phyloP scores from a whole-genome alignment of 1,139 yeast species.

The Scheffersomyces lignicola region DNA sequence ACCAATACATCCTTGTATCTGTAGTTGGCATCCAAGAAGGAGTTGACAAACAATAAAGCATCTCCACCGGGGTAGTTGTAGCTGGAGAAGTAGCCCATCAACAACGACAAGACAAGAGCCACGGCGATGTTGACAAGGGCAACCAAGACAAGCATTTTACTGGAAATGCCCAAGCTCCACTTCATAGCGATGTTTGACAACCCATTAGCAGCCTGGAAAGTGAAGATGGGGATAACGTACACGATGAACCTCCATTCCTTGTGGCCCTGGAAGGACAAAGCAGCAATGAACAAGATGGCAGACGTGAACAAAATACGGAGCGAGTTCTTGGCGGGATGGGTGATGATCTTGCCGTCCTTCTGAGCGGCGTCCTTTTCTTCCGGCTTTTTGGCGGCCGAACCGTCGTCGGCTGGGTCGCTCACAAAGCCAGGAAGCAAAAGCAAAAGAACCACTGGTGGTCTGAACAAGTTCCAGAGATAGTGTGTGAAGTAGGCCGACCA shows the following conservation, averaged over 20 bases:
- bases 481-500: slow-evolving; percentile 59
- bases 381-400: slow-evolving; percentile 6
- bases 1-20: slow-evolving; percentile 31
- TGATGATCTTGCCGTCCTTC: slow-evolving; percentile 29
- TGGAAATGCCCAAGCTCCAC: slow-evolving; percentile 26
- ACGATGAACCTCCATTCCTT: slow-evolving; percentile 93
- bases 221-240: slow-evolving; percentile 70
- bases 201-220: slow-evolving; percentile 66
- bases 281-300: slow-evolving; percentile 51
- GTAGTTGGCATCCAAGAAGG: slow-evolving; percentile 27
- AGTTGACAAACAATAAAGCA: slow-evolving; percentile 60
- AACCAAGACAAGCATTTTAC: slow-evolving; percentile 26
- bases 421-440: slow-evolving; percentile 45
- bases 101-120: slow-evolving; percentile 44
- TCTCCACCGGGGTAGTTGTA: slow-evolving; percentile 89
- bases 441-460: slow-evolving; percentile 63
- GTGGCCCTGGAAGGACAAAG: slow-evolving; percentile 83
- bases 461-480: slow-evolving; percentile 48
- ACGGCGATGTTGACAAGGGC: slow-evolving; percentile 28
- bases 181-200: slow-evolving; percentile 45
- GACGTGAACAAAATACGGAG: slow-evolving; percentile 39
- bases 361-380: slow-evolving; percentile 20
- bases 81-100: slow-evolving; percentile 64
- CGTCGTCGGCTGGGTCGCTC: slow-evolving; percentile 39
- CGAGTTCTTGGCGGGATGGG: slow-evolving; percentile 38